Base-by-base conservation (phyloP, 352 stramenopile genomes). In the Thalassiosira mediterranea region DNA sequence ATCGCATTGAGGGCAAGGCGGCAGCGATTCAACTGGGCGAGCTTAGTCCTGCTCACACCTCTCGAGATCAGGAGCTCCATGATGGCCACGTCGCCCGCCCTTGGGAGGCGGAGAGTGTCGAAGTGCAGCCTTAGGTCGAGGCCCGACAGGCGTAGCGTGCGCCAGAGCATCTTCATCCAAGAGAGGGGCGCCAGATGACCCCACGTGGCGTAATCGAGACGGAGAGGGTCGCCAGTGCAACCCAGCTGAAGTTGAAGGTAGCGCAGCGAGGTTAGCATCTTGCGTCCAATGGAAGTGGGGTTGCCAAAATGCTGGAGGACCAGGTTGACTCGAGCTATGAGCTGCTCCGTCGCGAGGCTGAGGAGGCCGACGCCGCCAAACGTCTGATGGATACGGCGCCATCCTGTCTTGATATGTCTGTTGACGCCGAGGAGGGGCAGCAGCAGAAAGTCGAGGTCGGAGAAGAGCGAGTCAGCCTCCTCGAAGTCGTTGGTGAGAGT, bases 361-460 rank as follows among this genome's bases (percentile, higher is more conserved):
- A 61, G 10, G 8, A 73, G 19, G n/a, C 61, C 53, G 1, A 79
- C n/a, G n/a, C 70, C 70, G 13, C 60, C 42, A 54, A 73, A 73
- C 4, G 29, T 17, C 3, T 11, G 31, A 23, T 32, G 62, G 0
- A 79, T 10, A 7, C 21, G 52, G 4, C 72, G 15, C 48, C 62
- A 66, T 11, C 44, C 62, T 7, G 0, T 52, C 26, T 64, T 63
- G 19, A 75, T 73, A 19, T 73, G 46, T 0, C 59, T 3, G 17
- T 64, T 70, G 11, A 78, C 21, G 0, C 71, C 71, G 23, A 79
- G 34, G 1, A 51, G 52, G 10, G 44, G 23, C 0, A 79, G 61
- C 1, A 79, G 34, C 0, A 1, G 13, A 13, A 38, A 66, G 2
- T 77, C 3, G 10, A 42, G 5, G 0, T 11, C 11, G 1, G 38